These are phyloP conservation scores for Chlamydomonas applanata DNA, from an alignment of 139 green algal genomes.

Conservation along the genomic window DNA sequence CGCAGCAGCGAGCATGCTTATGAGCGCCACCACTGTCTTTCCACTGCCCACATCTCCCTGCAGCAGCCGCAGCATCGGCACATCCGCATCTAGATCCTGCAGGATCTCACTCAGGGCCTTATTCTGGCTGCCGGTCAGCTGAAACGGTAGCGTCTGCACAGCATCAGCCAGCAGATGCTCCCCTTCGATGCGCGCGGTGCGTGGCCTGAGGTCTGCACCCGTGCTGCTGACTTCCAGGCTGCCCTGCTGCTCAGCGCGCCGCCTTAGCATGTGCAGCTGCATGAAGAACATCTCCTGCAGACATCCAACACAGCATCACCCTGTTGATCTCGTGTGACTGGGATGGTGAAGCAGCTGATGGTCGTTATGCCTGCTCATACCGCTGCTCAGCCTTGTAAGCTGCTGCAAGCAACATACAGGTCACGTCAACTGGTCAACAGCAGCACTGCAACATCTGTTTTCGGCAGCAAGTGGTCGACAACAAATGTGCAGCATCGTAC, in stretches of 20 bases:
- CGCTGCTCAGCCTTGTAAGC: not conserved
- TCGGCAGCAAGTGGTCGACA: not conserved
- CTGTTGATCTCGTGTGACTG: not conserved
- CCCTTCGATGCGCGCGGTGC: not conserved
- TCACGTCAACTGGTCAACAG: not conserved
- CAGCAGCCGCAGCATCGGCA: slow-evolving; percentile 59
- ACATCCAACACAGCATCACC: slow-evolving; percentile 7
- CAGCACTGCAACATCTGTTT: not conserved
- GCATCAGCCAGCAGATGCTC: not conserved
- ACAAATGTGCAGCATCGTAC: not conserved
- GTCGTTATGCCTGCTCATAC: not conserved
- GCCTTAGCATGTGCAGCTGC: slow-evolving; percentile 72
- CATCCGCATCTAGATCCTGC: slow-evolving; percentile 39
- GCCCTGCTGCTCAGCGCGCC: slow-evolving; percentile 18
- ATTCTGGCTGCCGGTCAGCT: slow-evolving; percentile 53
- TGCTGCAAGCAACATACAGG: not conserved
- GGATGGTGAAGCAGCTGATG: not conserved
- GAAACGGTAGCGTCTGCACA: slow-evolving; percentile 37
- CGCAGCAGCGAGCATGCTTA: slow-evolving; percentile 71
- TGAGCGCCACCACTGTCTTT: slow-evolving; percentile 90
- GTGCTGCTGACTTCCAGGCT: not conserved
- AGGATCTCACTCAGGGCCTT: slow-evolving; percentile 51
- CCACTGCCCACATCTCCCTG: slow-evolving; percentile 96
- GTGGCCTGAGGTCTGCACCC: not conserved
- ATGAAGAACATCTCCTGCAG: slow-evolving; percentile 80